Evolutionary conservation across 2,329 filamentous ascomycete genomes (phyloP), one percentile per base, ranked within the genome.

Genomic region (Paracorniculantispora psalliotae): DNA sequence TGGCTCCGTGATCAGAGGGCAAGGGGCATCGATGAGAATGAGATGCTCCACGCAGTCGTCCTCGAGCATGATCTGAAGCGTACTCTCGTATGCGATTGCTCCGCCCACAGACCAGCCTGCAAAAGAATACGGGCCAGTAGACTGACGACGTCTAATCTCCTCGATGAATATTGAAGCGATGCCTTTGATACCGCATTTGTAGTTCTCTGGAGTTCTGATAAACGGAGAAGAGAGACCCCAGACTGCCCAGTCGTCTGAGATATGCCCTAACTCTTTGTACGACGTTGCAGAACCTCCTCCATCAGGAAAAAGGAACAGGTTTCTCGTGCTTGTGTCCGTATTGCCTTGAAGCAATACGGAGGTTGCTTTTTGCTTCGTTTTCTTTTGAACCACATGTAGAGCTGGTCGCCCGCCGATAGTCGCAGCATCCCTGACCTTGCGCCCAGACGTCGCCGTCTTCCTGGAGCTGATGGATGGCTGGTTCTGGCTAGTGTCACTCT

Each of bases 81-180:
- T 80, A 15, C 85, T 84, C 65, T 88, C 85, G 67, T 83, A 90
- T 48, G 87, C 86, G 61, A 86, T 85, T 47, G 90, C 85, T 47
- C 88, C 88, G 41, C 88, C 89, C 1, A 87, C 87, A n/a, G 84
- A 89, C 88, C 88, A 91, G 28, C 89, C 89, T 17, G 83, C 81
- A 1, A 91, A 72, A 50, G 80, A 79, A 72, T 90, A 90, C 1
- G 87, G 85, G 0, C 88, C 88, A 37, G 76, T 66, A 2, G 87
- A 85, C 71, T 91, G 87, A 54, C 87, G 85, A 8, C 84, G 82
- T 73, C 84, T 86, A 72, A 91, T 89, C 72, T 90, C 87, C 9
- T 79, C 74, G 39, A 69, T 64, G 48, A 67, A 86, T 63, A 82
- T 75, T 35, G 77, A 69, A 35, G 81, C 79, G 57, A 84, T 77